phyloP scores from a whole-genome alignment of 2,329 filamentous ascomycete genomes.

The Westerdykella aurantiaca region DNA sequence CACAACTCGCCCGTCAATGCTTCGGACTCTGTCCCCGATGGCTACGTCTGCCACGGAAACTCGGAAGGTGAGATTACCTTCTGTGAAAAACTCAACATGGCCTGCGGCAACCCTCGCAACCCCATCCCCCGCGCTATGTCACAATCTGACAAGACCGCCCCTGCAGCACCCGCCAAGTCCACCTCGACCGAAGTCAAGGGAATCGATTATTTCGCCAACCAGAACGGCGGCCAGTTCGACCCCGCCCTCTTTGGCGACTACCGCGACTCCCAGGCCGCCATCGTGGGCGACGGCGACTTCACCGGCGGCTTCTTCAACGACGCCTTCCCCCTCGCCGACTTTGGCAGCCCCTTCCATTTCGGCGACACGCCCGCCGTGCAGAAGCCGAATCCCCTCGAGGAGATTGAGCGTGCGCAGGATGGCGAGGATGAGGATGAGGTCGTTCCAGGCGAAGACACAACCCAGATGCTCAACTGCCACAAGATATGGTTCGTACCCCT shows the following conservation, averaged over 20 bases:
- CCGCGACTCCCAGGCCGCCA: constrained; percentile 79
- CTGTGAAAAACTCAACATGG: constrained; percentile 53
- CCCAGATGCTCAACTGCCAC: constrained; percentile 71
- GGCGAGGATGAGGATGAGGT: constrained; percentile 59
- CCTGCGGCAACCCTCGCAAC: constrained; percentile 50
- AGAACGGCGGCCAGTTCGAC: constrained; percentile 82
- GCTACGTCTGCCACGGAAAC: constrained; percentile 44
- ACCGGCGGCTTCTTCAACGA: constrained; percentile 66
- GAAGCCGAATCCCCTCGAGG: constrained; percentile 62
- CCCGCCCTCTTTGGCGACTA: constrained; percentile 89
- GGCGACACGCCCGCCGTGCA: constrained; percentile 40
- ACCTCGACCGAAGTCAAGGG: constrained; percentile 41
- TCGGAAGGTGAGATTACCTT: constrained; percentile 50
- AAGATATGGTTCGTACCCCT: constrained; percentile 74
- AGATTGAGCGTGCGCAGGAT: constrained; percentile 71
- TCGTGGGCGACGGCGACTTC: constrained; percentile 64
- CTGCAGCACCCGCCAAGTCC: constrained; percentile 33
- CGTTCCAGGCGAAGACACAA: constrained; percentile 54
- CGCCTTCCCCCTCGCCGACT: constrained; percentile 70
- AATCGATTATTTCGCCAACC: constrained; percentile 69
- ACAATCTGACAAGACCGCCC: constrained; percentile 38
- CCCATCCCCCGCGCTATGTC: constrained; percentile 48
- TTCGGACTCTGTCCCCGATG: constrained; percentile 48
- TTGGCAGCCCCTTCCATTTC: constrained; percentile 75
- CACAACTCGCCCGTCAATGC: constrained; percentile 69